Percentiles rank a stretch among this genome's conserved stretches.
Evolutionary conservation across 2,329 filamentous ascomycete species (phyloP).

Genomic region (Scedosporium boydii): DNA sequence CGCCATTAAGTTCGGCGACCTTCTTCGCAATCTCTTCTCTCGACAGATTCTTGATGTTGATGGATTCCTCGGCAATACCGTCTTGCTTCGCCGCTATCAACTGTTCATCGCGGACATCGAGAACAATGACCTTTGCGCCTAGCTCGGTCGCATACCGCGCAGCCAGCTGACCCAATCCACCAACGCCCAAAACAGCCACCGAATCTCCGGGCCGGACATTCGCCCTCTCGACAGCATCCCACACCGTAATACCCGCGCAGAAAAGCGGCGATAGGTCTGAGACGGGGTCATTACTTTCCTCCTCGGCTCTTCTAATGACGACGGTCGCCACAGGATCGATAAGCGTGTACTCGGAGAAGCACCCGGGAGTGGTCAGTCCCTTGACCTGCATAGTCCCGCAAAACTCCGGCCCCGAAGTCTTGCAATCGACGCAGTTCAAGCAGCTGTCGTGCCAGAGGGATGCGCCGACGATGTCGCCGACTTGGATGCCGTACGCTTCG

Average conservation of each 20-base stretch:
- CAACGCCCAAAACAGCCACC: conserved; percentile 45
- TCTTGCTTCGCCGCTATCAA: not conserved
- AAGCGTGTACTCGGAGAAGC: conserved; percentile 2
- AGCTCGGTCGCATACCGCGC: conserved; percentile 61
- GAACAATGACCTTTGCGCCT: conserved; percentile 29
- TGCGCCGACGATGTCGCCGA: conserved; percentile 43
- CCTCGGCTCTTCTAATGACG: not conserved
- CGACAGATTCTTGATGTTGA: conserved; percentile 4
- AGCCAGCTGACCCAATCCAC: conserved; percentile 29
- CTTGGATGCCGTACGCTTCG: conserved; percentile 81
- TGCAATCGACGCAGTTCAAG: conserved; percentile 60
- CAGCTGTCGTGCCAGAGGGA: conserved; percentile 62
- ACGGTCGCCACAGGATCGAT: not conserved
- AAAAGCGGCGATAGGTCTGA: conserved; percentile 3
- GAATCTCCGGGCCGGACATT: conserved; percentile 20
- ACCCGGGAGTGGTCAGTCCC: not conserved
- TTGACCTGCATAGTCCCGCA: conserved; percentile 31
- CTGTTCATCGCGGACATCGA: conserved; percentile 8
- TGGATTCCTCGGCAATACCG: not conserved
- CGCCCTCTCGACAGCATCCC: conserved; percentile 13
- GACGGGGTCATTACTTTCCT: not conserved
- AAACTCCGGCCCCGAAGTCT: conserved; percentile 61
- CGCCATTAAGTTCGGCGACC: conserved; percentile 54
- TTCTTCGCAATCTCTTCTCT: conserved; percentile 78
- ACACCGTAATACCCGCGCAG: conserved; percentile 17